A percentile compares a stretch with the other conserved stretches of the same genome.
Conservation (phyloP, 2,329 filamentous ascomycete genomes). For the Rhinocladiella mackenziei region DNA sequence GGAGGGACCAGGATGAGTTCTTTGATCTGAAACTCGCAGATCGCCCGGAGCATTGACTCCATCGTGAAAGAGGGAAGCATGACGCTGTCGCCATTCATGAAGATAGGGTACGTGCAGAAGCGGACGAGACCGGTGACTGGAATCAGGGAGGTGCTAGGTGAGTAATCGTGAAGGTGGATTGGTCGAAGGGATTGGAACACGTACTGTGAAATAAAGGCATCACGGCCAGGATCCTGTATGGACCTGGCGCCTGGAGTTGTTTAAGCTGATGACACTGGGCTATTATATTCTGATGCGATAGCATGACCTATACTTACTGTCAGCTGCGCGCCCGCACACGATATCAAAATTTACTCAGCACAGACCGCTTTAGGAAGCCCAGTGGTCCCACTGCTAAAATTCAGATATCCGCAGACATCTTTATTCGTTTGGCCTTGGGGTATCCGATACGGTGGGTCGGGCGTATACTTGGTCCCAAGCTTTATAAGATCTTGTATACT, state of each 20-base stretch:
- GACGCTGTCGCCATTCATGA: slow-evolving; percentile 60
- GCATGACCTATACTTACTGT: slow-evolving; percentile 47
- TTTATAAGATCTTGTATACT: slow-evolving; percentile 37
- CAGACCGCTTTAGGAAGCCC: slow-evolving; percentile 75
- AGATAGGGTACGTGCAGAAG: slow-evolving; percentile 58
- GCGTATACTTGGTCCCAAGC: slow-evolving; percentile 30
- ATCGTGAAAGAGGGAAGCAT: slow-evolving; percentile 63
- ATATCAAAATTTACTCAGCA: neutral
- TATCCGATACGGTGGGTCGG: slow-evolving; percentile 44
- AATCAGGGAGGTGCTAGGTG: neutral
- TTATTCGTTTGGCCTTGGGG: slow-evolving; percentile 52
- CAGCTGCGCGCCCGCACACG: neutral
- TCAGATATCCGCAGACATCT: slow-evolving; percentile 49
- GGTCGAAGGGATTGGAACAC: neutral
- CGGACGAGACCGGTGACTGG: slow-evolving; percentile 57
- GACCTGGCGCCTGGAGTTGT: slow-evolving; percentile 37
- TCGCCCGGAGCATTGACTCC: slow-evolving; percentile 52
- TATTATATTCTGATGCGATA: slow-evolving; percentile 54
- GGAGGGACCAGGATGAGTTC: slow-evolving; percentile 59
- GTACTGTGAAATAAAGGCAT: slow-evolving; percentile 57
- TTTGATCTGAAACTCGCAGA: slow-evolving; percentile 51
- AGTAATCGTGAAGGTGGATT: slow-evolving; percentile 1
- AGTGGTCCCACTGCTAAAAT: slow-evolving; percentile 72
- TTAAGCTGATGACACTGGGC: slow-evolving; percentile 59
- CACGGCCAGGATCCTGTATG: slow-evolving; percentile 53